Base-by-base conservation (phyloP, 2,329 filamentous ascomycete species). In the Scopulariopsis brevicaulis region DNA sequence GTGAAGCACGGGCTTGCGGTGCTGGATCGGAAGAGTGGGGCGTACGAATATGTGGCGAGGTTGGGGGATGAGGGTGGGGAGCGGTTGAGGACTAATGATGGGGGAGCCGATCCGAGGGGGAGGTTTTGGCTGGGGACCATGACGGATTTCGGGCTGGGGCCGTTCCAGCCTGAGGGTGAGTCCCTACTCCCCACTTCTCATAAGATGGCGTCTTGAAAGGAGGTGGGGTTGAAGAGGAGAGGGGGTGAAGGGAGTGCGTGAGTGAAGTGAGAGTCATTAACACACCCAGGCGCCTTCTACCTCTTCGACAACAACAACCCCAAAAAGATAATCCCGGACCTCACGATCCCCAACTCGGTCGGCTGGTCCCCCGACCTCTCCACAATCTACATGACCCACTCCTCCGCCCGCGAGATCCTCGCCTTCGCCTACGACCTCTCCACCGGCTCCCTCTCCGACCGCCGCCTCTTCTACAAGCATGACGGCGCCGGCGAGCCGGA, bases 101-200 rank as follows among this genome's bases (percentile, higher is more conserved):
- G 91, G 53, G 87, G 84, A 5, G 84, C 89, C 56, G 91, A 96
- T 67, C 85, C 84, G 28, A 79, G 85, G 61, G 91, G 92, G 35
- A 78, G 90, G 37, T 94, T 93, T 73, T 96, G 90, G 87, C 77
- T 91, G 6, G 90, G 90, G 8, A 82, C 82, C 61, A 96, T 96
- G 89, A 94, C 90, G 62, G 90, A 96, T 66, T 82, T 83, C 64
- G 71, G 71, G 18, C 64, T 73, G 22, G 79, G 80, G 37, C 70
- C 71, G 3, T 86, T 89, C 58, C 75, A 84, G 65, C 74, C 82
- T 53, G 80, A 86, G 69, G 80, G 81, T 81, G 64, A 68, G 73
- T 64, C 54, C 15, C 28, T 20, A 59, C 37, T 53, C 55, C 22
- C 7, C n/a, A 7, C 18, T 14, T 18, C 15, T 51, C 8, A n/a